Evolutionary conservation across 2,329 filamentous ascomycete genomes (phyloP).

Genomic region (Cadophora malorum): DNA sequence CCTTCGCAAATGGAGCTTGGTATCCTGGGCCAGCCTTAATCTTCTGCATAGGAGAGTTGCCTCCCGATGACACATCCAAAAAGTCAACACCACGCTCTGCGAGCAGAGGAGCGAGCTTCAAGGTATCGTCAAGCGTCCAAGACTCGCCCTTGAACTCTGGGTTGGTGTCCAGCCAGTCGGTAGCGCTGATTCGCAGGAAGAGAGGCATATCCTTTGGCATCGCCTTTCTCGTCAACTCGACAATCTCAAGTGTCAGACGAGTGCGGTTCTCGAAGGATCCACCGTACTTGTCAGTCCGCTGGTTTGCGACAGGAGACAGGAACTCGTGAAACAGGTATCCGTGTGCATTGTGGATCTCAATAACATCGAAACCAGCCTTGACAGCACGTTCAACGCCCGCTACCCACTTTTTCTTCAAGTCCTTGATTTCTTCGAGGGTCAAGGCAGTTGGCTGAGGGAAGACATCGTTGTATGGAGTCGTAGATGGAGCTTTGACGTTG

Average conservation of each 20-base stretch:
- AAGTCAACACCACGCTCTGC: constrained; percentile 74
- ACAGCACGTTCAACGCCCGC: constrained; percentile 65
- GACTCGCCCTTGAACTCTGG: constrained; percentile 59
- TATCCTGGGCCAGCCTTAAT: constrained; percentile 67
- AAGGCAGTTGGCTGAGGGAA: constrained; percentile 71
- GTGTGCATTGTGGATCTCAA: constrained; percentile 83
- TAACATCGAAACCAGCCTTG: constrained; percentile 71
- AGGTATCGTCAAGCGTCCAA: constrained; percentile 72
- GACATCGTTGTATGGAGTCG: constrained; percentile 64
- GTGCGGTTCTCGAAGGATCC: constrained; percentile 75
- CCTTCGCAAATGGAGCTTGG: constrained; percentile 73
- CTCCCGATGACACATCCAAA: constrained; percentile 74
- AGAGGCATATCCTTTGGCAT: constrained; percentile 74
- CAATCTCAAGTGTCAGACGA: constrained; percentile 70
- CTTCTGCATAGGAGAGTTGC: constrained; percentile 65
- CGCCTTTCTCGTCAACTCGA: constrained; percentile 63
- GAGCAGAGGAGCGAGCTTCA: constrained; percentile 66
- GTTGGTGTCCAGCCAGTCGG: constrained; percentile 75
- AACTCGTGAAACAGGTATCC: constrained; percentile 78
- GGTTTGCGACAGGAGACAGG: constrained; percentile 72
- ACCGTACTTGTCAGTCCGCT: constrained; percentile 71
- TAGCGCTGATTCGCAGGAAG: constrained; percentile 75
- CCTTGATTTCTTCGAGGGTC: constrained; percentile 70
- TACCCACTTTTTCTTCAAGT: constrained; percentile 67
- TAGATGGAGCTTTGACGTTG: constrained; percentile 58